Evolutionary conservation across 2,329 filamentous ascomycete genomes (phyloP), one percentile per base, ranked within the genome.

Genomic region (Ilyonectria robusta): DNA sequence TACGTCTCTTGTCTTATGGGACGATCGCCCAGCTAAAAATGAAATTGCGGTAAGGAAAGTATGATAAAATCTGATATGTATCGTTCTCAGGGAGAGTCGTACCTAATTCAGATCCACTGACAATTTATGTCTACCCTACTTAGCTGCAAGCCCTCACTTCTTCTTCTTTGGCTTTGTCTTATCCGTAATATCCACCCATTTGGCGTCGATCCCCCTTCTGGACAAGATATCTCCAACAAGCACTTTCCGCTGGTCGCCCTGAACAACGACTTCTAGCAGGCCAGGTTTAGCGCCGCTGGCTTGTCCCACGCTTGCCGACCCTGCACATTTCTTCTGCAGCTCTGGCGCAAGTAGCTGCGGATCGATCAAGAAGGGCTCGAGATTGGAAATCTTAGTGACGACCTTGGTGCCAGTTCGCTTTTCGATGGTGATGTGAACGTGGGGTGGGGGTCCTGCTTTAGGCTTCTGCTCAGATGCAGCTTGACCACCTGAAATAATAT

Each of bases 381-480:
- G 53, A 2, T 74, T 73, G 9, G 72, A 70, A 10, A 74, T 46
- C 11, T 74, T 74, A 40, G 72, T 74, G 7, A 74, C 72, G 1
- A 74, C 68, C 42, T 74, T 74, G 17, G 70, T 74, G 2, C 72
- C 72, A 0, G 72, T 74, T 64, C 72, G 68, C 3, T 74, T 74
- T 53, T 74, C 72, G 4, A 73, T 65, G 1, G 72, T 74, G 44
- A 74, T 57, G 4, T 70, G 33, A 17, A 74, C 54, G 0, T 60
- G 72, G 37, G 72, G 72, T 0, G 72, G 72, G 1, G 53, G 26
- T 1, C 72, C 72, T 15, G 70, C 66, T 33, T 73, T 74, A 7
- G 72, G 72, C 53, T 67, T 74, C 10, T 74, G 72, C 0, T 71
- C 70, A 0, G 72, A 42, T 0, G 72, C 15, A 1, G 56, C 50